Base-by-base conservation (phyloP, 768 basidiomycete species). In the Lentinula sp. region DNA sequence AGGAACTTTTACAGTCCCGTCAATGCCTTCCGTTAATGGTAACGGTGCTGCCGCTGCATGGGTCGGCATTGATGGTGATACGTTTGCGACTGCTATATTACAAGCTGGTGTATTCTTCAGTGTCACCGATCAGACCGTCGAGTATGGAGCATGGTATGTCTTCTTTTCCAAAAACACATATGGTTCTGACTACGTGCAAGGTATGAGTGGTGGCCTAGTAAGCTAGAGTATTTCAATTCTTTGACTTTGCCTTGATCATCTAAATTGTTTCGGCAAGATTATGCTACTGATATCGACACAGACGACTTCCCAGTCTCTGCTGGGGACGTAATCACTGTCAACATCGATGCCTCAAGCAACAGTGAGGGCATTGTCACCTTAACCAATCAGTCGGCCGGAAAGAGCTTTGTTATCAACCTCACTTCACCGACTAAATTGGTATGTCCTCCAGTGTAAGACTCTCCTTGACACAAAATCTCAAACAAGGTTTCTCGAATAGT, bases 61-160 rank as follows among this genome's bases (percentile, higher is more conserved):
- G 70, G 70, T 72, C 59, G 70, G 71, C 54, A 71, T 72, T 57
- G 71, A 72, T 58, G 71, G 71, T 35, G 70, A 71, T 64, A 70
- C 71, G 28, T 72, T 69, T 57, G 67, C 61, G 15, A 66, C 49
- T 49, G 70, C 71, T 39, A 72, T 72, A 51, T 68, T 72, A 50
- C 71, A 72, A 62, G 71, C 71, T 42, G 71, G 71, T 13, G 49
- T 72, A 20, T 70, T 70, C 66, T 72, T 72, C 66, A 68, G 61
- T 20, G 61, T 71, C 52, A 54, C 7, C 16, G 53, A 36, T 6
- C 28, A 51, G 43, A 10, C 49, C n/a, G 63, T 66, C 1, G 69
- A 69, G 58, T 62, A 72, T 66, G 57, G 62, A 7, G 62, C 71
- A 61, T 68, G 46, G 46, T 48, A 48, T 20, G 42, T 7, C 60